Evolutionary conservation across 2,329 filamentous ascomycete species (phyloP).

Genomic region (Pseudogymnoascus sp.): DNA sequence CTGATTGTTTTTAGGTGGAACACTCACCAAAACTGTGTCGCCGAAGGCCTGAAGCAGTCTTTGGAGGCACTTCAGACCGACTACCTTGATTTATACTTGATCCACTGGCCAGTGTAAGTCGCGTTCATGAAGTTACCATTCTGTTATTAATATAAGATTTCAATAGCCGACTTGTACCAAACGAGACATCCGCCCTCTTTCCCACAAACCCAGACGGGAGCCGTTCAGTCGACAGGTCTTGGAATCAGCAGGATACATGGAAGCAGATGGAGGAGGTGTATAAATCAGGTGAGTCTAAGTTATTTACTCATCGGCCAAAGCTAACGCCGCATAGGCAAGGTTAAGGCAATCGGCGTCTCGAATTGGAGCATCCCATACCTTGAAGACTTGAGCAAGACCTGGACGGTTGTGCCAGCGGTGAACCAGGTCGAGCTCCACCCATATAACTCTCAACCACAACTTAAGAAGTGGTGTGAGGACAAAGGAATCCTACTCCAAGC

Average conservation of each 20-base stretch:
- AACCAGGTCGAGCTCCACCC: slow-evolving; percentile 66
- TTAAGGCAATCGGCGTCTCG: slow-evolving; percentile 34
- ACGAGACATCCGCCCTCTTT: slow-evolving; percentile 17
- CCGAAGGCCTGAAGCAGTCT: slow-evolving; percentile 40
- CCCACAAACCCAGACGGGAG: slow-evolving; percentile 22
- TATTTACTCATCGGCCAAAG: background rate
- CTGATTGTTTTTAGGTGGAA: slow-evolving; percentile 37
- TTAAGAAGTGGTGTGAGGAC: slow-evolving; percentile 46
- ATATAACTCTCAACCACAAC: slow-evolving; percentile 52
- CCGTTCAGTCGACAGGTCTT: slow-evolving; percentile 26
- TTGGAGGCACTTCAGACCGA: slow-evolving; percentile 42
- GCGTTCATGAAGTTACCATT: background rate
- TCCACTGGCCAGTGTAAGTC: slow-evolving; percentile 25
- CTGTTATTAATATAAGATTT: background rate
- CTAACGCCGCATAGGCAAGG: slow-evolving; percentile 16
- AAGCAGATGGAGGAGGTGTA: slow-evolving; percentile 20
- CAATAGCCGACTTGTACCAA: slow-evolving; percentile 13
- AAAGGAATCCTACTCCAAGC: slow-evolving; percentile 49
- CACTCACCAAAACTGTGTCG: slow-evolving; percentile 43
- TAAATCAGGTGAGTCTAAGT: slow-evolving; percentile 22
- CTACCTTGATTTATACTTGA: slow-evolving; percentile 44
- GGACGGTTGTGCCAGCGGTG: slow-evolving; percentile 45
- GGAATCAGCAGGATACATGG: slow-evolving; percentile 25
- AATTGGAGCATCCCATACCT: slow-evolving; percentile 27
- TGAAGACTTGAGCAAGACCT: slow-evolving; percentile 23